A percentile compares a stretch with the other conserved stretches of the same genome.
Evolutionary conservation across 495 filamentous ascomycete species (phyloP).

Genomic region (Aspergillus sclerotioniger): DNA sequence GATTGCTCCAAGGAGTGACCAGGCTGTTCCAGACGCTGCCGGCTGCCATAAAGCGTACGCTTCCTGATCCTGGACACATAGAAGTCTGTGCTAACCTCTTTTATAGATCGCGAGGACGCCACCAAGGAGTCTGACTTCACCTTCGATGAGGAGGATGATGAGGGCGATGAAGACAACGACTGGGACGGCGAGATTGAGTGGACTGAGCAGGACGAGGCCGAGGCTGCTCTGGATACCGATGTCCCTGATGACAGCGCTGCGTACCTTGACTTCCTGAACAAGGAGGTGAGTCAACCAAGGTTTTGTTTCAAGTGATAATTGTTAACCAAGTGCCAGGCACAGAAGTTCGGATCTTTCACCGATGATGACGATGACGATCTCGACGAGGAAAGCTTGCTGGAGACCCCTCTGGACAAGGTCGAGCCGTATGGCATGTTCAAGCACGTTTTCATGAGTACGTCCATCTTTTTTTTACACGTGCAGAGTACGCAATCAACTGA

Average conservation of each 20-base stretch:
- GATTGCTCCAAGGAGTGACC: conserved; percentile 86
- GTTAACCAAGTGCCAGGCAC: conserved; percentile 54
- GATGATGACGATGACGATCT: conserved; percentile 84
- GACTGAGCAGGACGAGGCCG: conserved; percentile 62
- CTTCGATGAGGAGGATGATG: conserved; percentile 71
- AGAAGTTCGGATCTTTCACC: conserved; percentile 70
- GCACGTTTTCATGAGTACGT: conserved; percentile 76
- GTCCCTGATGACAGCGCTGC: conserved; percentile 85
- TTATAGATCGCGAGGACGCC: conserved; percentile 80
- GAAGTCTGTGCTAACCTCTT: neutral
- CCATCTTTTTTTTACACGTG: neutral
- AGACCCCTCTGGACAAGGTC: conserved; percentile 90
- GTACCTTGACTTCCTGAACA: conserved; percentile 92
- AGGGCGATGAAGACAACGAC: conserved; percentile 68
- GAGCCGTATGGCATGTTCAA: conserved; percentile 91
- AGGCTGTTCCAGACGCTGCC: conserved; percentile 89
- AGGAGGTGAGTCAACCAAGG: conserved; percentile 58
- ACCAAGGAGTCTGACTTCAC: conserved; percentile 82
- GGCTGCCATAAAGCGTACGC: conserved; percentile 75
- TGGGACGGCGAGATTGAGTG: conserved; percentile 67
- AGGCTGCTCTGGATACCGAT: conserved; percentile 59
- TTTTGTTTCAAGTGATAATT: neutral
- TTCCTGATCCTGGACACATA: conserved; percentile 19
- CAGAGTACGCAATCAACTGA: conserved; percentile 16
- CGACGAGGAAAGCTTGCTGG: conserved; percentile 87